Percentiles rank a stretch among this genome's conserved stretches.
Evolutionary conservation across 2,329 filamentous ascomycete genomes (phyloP).

Genomic region (Botryotinia calthae): DNA sequence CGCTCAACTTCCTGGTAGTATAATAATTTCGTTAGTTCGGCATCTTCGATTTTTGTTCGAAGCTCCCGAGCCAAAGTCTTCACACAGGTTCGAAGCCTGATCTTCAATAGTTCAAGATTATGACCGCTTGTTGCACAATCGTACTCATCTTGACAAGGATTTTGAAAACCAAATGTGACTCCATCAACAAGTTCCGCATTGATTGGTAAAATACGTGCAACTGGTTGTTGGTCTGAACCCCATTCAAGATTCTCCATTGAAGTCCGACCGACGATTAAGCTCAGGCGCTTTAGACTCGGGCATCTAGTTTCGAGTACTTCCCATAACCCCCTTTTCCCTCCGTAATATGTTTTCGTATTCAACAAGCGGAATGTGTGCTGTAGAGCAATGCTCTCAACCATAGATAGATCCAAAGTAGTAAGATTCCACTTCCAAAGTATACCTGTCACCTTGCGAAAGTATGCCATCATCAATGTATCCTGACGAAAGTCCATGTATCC

Average conservation of each 20-base stretch:
- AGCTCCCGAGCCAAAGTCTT: background rate
- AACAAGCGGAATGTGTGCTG: no score
- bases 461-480: background rate
- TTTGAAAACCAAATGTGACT: no score
- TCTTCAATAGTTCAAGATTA: background rate
- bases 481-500: background rate
- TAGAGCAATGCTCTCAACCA: background rate
- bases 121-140: fast-evolving
- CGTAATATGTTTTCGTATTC: background rate
- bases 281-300: background rate
- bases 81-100: fast-evolving
- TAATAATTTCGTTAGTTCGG: background rate
- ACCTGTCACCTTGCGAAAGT: background rate
- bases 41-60: background rate
- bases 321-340: background rate
- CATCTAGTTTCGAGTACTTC: background rate
- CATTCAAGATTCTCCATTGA: background rate
- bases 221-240: background rate
- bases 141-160: background rate
- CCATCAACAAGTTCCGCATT: background rate
- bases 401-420: background rate
- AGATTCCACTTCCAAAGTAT: background rate
- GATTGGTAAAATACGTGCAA: background rate
- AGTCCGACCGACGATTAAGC: background rate
- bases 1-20: background rate